A percentile compares a stretch with the other conserved stretches of the same genome.
phyloP scores from a whole-genome alignment of 2,329 filamentous ascomycete species.

The Capronia americana region DNA sequence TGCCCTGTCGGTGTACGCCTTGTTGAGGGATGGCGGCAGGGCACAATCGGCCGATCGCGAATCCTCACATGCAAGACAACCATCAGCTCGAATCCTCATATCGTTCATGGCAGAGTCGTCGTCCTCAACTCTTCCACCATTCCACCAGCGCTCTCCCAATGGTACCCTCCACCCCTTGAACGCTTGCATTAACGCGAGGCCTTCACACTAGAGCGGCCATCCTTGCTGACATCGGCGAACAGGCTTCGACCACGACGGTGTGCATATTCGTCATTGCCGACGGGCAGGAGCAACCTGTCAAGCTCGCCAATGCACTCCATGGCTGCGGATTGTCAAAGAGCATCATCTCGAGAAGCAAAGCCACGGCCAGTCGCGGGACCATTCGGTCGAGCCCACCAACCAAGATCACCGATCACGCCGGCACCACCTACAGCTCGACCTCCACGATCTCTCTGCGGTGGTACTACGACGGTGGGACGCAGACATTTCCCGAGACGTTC shows the following conservation, averaged over 20 bases:
- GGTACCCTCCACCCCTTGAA: conserved; percentile 20
- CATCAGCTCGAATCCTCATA: conserved; percentile 31
- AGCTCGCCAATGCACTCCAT: conserved; percentile 26
- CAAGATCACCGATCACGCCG: conserved; percentile 28
- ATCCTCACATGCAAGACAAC: conserved; percentile 21
- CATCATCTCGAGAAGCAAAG: conserved; percentile 32
- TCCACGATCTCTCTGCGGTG: conserved; percentile 34
- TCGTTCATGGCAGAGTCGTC: conserved; percentile 34
- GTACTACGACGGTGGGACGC: conserved; percentile 34
- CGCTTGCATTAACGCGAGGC: background rate
- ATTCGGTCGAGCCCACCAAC: conserved; percentile 15
- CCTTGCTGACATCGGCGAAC: conserved; percentile 1
- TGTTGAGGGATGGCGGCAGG: conserved; percentile 28
- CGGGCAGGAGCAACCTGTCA: conserved; percentile 31
- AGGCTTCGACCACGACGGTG: conserved; percentile 9
- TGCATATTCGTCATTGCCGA: conserved; percentile 34
- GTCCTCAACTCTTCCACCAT: conserved; percentile 34
- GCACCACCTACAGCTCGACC: conserved; percentile 21
- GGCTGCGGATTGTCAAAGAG: conserved; percentile 24
- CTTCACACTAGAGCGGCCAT: background rate
- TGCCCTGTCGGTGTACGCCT: conserved; percentile 7
- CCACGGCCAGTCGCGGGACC: conserved; percentile 26
- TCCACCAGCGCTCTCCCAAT: conserved; percentile 24
- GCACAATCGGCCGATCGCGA: conserved; percentile 21
- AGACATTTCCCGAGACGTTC: conserved; percentile 35